Evolutionary conservation across 495 filamentous ascomycete species (phyloP).

Genomic region (Staphylotrichum tortipilum): DNA sequence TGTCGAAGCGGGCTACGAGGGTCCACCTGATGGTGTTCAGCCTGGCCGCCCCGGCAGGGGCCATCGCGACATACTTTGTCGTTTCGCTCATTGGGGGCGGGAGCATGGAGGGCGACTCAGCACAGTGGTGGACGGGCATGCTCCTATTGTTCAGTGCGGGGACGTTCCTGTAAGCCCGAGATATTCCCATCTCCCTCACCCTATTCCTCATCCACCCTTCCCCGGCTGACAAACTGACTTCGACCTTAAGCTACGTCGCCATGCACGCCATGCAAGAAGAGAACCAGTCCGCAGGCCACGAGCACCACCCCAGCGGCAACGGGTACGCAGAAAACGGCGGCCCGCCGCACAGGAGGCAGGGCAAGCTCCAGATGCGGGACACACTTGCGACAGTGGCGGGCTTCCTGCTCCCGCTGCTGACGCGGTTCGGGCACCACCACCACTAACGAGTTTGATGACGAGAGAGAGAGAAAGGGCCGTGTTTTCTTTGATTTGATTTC

Average conservation of each 20-base stretch:
- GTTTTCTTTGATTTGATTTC: not conserved
- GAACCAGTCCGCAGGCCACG: constrained; percentile 38
- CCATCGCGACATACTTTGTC: constrained; percentile 70
- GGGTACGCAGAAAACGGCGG: constrained; percentile 55
- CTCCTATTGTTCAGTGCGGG: constrained; percentile 85
- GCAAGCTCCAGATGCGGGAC: constrained; percentile 49
- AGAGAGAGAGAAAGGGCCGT: too few relatives aligned
- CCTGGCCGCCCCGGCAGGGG: constrained; percentile 80
- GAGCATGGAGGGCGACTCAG: constrained; percentile 32
- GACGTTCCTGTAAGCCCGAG: constrained; percentile 93
- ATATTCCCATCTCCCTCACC: too few relatives aligned
- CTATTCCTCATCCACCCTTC: too few relatives aligned
- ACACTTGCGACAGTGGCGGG: constrained; percentile 72
- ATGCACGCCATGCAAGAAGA: constrained; percentile 98
- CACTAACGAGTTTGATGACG: constrained; percentile 46
- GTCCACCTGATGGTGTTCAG: constrained; percentile 86
- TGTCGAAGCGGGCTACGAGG: constrained; percentile 76
- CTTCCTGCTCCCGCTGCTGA: constrained; percentile 82
- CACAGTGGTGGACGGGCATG: constrained; percentile 84
- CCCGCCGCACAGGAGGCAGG: constrained; percentile 40
- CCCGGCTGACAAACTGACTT: not conserved
- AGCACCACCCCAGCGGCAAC: constrained; percentile 47
- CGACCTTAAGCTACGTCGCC: constrained; percentile 71
- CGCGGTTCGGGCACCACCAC: constrained; percentile 84
- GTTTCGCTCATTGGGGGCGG: constrained; percentile 61